phyloP scores from a whole-genome alignment of 2,329 filamentous ascomycete species.

The Lasiodiplodia theobromae region DNA sequence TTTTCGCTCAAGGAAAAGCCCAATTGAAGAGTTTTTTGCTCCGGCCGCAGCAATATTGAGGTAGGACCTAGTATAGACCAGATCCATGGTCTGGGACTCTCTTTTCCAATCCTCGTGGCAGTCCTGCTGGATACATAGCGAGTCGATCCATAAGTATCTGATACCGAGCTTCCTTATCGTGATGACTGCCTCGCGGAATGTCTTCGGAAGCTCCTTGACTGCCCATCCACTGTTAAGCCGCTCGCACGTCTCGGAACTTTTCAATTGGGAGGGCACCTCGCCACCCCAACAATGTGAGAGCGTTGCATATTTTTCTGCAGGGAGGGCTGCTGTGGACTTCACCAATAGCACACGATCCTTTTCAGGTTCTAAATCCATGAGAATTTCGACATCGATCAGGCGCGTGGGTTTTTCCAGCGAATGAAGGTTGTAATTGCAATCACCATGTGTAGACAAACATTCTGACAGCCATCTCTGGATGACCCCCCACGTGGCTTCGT shows the following conservation, averaged over 20 bases:
- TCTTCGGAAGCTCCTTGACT: neutral
- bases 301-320: neutral
- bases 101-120: neutral
- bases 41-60: neutral
- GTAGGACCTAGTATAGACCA: neutral
- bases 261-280: neutral
- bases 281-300: neutral
- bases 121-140: neutral
- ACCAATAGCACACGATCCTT: neutral
- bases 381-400: neutral
- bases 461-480: too few relatives aligned
- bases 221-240: neutral
- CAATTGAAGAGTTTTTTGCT: neutral
- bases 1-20: neutral
- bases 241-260: neutral
- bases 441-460: too few relatives aligned
- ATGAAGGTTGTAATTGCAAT: too few relatives aligned
- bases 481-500: too few relatives aligned
- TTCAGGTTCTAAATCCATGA: neutral
- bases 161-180: neutral
- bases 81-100: neutral
- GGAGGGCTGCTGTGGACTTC: neutral
- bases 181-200: neutral
- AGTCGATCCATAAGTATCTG: neutral
- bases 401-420: too few relatives aligned